Evolutionary conservation across 2,329 filamentous ascomycete species (phyloP).

Genomic region (Cytospora paraplurivora): DNA sequence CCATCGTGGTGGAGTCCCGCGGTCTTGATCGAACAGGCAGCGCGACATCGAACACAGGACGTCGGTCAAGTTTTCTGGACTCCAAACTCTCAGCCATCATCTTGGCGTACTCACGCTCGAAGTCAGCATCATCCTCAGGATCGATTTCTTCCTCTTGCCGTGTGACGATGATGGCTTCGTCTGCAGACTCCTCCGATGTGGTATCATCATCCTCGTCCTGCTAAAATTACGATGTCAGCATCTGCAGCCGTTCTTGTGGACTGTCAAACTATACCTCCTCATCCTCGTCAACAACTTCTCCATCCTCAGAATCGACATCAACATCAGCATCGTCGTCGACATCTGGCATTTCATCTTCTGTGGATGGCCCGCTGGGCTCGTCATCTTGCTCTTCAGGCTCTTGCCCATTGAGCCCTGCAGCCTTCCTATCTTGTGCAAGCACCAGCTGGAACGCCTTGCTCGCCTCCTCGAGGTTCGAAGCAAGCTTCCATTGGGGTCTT

Average conservation of each 20-base stretch:
- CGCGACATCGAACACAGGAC: conserved; percentile 93
- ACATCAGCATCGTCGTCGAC: conserved; percentile 62
- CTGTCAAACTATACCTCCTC: conserved; percentile 49
- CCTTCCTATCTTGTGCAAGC: conserved; percentile 87
- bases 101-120: conserved; percentile 96
- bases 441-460: conserved; percentile 81
- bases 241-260: background rate
- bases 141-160: conserved; percentile 88
- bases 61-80: conserved; percentile 93
- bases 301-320: conserved; percentile 59
- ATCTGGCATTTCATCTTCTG: conserved; percentile 70
- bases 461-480: conserved; percentile 79
- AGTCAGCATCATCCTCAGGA: conserved; percentile 93
- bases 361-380: conserved; percentile 67
- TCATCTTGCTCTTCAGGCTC: conserved; percentile 73
- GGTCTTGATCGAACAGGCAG: conserved; percentile 79
- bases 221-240: conserved; percentile 30
- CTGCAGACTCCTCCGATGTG: conserved; percentile 64
- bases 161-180: conserved; percentile 90
- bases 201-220: conserved; percentile 54
- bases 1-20: conserved; percentile 55
- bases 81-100: conserved; percentile 98
- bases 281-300: conserved; percentile 54
- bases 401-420: conserved; percentile 68
- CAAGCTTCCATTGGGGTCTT: conserved; percentile 90